Evolutionary conservation across 352 stramenopile genomes (phyloP).

Genomic region (Peronospora belbahrii): DNA sequence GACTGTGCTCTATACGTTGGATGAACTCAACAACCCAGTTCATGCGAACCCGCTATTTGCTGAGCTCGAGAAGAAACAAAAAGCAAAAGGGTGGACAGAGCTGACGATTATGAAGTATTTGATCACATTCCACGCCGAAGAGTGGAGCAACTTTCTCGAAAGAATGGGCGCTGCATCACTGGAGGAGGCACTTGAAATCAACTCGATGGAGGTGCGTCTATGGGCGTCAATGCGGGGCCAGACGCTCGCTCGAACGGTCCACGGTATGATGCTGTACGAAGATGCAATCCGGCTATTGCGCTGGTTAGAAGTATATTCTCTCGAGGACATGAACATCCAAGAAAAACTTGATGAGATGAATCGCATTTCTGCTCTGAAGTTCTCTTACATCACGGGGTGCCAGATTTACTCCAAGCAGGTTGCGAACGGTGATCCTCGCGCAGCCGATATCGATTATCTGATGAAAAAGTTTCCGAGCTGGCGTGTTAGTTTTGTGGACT

Average conservation of each 20-base stretch:
- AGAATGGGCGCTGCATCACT: conserved; percentile 58
- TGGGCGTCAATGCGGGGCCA: conserved; percentile 83
- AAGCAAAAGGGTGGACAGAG: conserved; percentile 62
- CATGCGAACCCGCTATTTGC: conserved; percentile 77
- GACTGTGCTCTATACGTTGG: conserved; percentile 78
- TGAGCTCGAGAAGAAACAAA: conserved; percentile 63
- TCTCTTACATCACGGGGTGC: conserved; percentile 84
- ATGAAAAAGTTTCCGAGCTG: conserved; percentile 86
- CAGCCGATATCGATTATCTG: conserved; percentile 85
- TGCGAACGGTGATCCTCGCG: conserved; percentile 61
- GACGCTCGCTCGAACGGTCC: conserved; percentile 79
- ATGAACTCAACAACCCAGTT: conserved; percentile 81
- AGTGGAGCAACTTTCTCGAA: conserved; percentile 86
- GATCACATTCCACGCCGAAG: conserved; percentile 82
- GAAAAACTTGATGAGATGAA: conserved; percentile 79
- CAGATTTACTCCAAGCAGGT: conserved; percentile 84
- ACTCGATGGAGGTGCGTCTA: conserved; percentile 66
- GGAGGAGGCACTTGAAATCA: conserved; percentile 60
- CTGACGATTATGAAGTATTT: conserved; percentile 85
- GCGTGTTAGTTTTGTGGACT: conserved; percentile 85
- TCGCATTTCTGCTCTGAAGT: conserved; percentile 79
- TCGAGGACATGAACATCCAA: conserved; percentile 48
- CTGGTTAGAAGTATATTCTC: conserved; percentile 76
- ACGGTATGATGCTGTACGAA: conserved; percentile 89
- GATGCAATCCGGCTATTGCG: conserved; percentile 76